Evolutionary conservation across 106 monocot species (phyloP), one percentile per base, ranked within the genome.

Genomic region (Phalaenopsis aphrodite): DNA sequence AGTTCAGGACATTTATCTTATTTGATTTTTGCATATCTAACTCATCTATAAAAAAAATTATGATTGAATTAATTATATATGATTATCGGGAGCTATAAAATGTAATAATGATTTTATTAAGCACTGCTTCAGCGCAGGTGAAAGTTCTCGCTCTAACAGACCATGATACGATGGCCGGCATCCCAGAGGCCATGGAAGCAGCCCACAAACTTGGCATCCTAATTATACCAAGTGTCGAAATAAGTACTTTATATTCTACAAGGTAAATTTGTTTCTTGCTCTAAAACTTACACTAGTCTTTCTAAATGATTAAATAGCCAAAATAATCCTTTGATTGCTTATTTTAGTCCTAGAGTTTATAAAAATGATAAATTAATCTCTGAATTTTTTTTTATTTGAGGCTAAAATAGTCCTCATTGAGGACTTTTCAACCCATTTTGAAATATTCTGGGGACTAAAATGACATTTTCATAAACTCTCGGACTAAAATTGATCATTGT

Each of bases 151-250:
- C 96, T 82, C 79, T 97, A 71, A 97, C 96, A 42, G 96, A 97
- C 80, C 96, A 97, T 85, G 96, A 97, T 83, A 94, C 90, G 3
- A 89, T 94, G 92, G 90, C 84, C 81, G 96, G 96, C 42, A 84
- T 94, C 83, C 86, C 86, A 18, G 94, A 97, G 61, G 96, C 94
- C 42, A 57, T 89, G 11, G 75, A 87, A 78, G 83, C 88, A 65
- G 94, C 92, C 5, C 41, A 52, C 23, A 94, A 87, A 78, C 84
- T 86, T 74, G 92, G 96, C 76, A 90, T 97, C 74, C 90, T 85
- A 79, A 94, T 97, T 82, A 89, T 97, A 75, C 96, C 96, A 67
- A 94, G 96, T 38, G 96, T 94, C 57, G 96, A 97, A 86, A 97
- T 97, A 77, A 97, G 96, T 84, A 74, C 94, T 38, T 21, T 92